These are phyloP conservation scores for Austropuccinia psidii DNA, from an alignment of 1,284 basidiomycete genomes.

Conservation along the genomic window DNA sequence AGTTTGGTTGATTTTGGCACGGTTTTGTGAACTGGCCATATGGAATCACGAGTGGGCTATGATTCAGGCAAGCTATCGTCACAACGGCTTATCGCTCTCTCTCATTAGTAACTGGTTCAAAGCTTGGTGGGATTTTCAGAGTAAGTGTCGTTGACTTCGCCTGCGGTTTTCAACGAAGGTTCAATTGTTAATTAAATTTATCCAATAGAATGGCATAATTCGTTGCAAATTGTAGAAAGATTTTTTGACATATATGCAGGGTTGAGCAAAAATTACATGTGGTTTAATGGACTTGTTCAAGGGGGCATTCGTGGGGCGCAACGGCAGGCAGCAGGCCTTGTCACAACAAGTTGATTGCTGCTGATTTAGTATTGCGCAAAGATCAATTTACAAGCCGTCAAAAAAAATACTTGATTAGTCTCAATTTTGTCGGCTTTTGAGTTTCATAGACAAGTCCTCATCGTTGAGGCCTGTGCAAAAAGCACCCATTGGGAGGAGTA, in stretches of 20 bases:
- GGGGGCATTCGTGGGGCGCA: not conserved
- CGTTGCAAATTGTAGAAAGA: slow-evolving; percentile 52
- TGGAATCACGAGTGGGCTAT: slow-evolving; percentile 62
- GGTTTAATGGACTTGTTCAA: slow-evolving; percentile 57
- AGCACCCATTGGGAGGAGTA: no score
- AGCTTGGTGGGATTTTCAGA: slow-evolving; percentile 59
- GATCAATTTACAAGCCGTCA: no score
- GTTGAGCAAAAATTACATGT: slow-evolving; percentile 57
- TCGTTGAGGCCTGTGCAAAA: no score
- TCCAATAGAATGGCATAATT: slow-evolving; percentile 46
- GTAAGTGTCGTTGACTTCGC: slow-evolving; percentile 12
- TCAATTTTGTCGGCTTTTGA: no score
- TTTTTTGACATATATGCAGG: slow-evolving; percentile 63
- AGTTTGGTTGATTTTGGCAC: slow-evolving; percentile 83
- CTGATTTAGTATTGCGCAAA: no score
- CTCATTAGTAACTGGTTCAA: slow-evolving; percentile 56
- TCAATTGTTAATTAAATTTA: slow-evolving; percentile 53
- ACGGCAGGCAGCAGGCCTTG: not conserved
- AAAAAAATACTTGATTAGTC: no score
- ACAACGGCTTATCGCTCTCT: slow-evolving; percentile 44
- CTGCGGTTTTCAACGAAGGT: slow-evolving; percentile 37
- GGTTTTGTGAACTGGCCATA: slow-evolving; percentile 75
- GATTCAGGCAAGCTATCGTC: not conserved
- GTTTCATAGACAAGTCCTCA: no score
- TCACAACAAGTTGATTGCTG: no score